Base-by-base conservation (phyloP, 2,329 filamentous ascomycete species). In the Colletotrichum aenigma region DNA sequence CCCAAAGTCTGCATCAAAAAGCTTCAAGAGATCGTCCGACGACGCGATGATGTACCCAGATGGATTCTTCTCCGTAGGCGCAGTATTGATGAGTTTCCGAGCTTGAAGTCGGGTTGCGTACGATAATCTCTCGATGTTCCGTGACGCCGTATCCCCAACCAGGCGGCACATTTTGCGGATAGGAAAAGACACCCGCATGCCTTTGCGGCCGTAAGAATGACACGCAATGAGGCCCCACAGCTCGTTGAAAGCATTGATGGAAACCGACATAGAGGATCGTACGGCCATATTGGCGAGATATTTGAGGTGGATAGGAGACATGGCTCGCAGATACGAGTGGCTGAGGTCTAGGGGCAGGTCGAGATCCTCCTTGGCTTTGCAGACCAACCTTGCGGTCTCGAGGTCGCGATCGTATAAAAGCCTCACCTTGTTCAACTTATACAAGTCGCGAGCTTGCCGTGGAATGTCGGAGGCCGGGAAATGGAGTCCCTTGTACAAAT, bases 231-330 rank as follows among this genome's bases (percentile, higher is more conserved):
- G 86, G 0, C 96, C 96, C 96, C 96, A 98, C 0, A 98, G 86
- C 79, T 97, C 94, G 78, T 91, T 89, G 79, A 97, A 97, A 0
- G 94, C 94, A 78, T 95, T 97, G 81, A 98, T 94, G 2, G 95
- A 97, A 76, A 98, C 96, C 1, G 95, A 98, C 95, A 98, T 98
- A 78, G 95, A 98, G 0, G 95, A 95, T n/a, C 95, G 92, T 1
- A 98, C 95, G 9, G 93, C 93, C 96, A 98, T 98, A 81, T 98
- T 96, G 7, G 87, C 90, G 4, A 98, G 88, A 79, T 98, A 98
- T 81, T 97, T 97, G 70, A 98, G 84, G 81, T 97, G 95, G 56
- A 98, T 96, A 0, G 96, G 95, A 1, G 95, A 97, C 91, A 98
- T 98, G 77, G 96, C 95, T 70, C 96, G 92, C 3, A 98, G 89